phyloP scores from a whole-genome alignment of 345 rosid genomes.

The Cardamine resedifolia region DNA sequence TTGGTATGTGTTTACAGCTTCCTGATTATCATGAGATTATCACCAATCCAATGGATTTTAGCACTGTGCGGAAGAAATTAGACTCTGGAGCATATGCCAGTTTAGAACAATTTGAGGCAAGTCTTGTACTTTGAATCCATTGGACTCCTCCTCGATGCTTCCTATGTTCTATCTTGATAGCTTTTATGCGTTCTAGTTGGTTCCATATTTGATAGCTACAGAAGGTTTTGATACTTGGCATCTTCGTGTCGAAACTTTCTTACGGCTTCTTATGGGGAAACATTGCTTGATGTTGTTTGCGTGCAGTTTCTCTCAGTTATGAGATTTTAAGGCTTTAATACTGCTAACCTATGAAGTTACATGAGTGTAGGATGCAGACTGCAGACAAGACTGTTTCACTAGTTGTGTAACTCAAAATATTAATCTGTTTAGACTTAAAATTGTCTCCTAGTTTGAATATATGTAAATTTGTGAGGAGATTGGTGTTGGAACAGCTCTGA shows the following conservation, averaged over 20 bases:
- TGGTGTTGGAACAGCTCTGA: conserved; percentile 17
- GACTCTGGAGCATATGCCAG: conserved; percentile 57
- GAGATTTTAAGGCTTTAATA: background rate
- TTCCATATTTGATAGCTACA: conserved; percentile 18
- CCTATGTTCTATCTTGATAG: background rate
- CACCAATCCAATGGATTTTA: conserved; percentile 86
- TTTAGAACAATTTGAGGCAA: conserved; percentile 91
- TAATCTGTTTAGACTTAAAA: conserved; percentile 2
- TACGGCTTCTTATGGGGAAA: background rate
- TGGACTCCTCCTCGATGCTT: background rate
- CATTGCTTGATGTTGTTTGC: conserved; percentile 22
- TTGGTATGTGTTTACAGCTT: conserved; percentile 58
- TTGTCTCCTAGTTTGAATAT: background rate
- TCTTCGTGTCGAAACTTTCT: background rate
- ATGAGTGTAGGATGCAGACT: background rate
- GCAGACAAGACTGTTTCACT: conserved; percentile 13
- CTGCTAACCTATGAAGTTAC: background rate
- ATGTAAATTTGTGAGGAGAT: background rate
- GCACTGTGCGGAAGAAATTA: conserved; percentile 72
- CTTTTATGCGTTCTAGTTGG: conserved; percentile 9
- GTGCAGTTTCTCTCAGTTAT: background rate
- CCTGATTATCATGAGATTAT: conserved; percentile 92
- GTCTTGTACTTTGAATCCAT: conserved; percentile 9
- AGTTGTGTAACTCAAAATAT: background rate
- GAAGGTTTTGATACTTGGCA: conserved; percentile 5